Evolutionary conservation across 1,284 basidiomycete genomes (phyloP), one percentile per base, ranked within the genome.

Genomic region (Apiotrichum gamsii): DNA sequence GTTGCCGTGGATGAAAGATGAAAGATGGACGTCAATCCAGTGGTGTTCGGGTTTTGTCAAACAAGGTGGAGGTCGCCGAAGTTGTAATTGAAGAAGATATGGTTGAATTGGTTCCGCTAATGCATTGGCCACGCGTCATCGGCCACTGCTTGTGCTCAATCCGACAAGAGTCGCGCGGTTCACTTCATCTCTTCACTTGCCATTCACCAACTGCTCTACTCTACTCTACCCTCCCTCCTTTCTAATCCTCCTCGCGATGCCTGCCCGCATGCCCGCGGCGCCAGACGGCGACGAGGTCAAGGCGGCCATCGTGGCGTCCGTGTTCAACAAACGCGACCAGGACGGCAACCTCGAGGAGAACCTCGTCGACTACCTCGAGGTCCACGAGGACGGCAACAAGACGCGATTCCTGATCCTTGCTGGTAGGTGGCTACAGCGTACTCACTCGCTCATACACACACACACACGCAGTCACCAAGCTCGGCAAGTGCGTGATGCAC

Each of bases 371-470:
- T 89, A 90, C 72, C 65, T 93, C 65, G 91, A 91, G 76, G 87
- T 94, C 31, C 89, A 84, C 81, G 91, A 96, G 72, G 77, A 79
- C 24, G 78, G 77, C 16, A 57, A 74, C 24, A 94, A 94, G 71
- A 83, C 86, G 36, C 78, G 90, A 59, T 94, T 87, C 68, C 84
- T 94, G 52, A 77, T 94, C 53, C 72, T 94, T 20, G 85, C 90
- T 54, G 80, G 90, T 91, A 75, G 72, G 87, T 83, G n/a, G n/a
- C n/a, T n/a, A 44, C 23, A 13, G 3, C 28, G 14, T 14, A 37
- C 31, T 28, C 16, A 18, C 28, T 36, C 24, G 54, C 38, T 46
- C 13, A 40, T 31, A 6, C 31, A 8, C 35, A 35, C 18, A 35
- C 33, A n/a, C n/a, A n/a, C n/a, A n/a, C 33, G 25, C 57, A 89